Percentiles rank a stretch among this genome's conserved stretches.
Evolutionary conservation across 768 basidiomycete genomes (phyloP).

Genomic region (Mycena vulgaris): DNA sequence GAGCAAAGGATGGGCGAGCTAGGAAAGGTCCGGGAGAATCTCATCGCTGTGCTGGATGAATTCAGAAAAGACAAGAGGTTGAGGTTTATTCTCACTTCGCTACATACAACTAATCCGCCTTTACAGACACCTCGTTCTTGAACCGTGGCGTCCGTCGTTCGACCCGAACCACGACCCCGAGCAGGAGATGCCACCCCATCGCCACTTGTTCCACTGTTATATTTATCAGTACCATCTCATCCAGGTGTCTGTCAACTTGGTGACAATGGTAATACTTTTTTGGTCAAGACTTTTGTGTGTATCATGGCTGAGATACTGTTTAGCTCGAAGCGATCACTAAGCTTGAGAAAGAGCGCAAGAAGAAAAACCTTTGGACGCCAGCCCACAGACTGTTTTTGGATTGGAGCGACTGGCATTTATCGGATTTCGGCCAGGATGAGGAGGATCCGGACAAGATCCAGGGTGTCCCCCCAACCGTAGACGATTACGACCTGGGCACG

Average conservation of each 20-base stretch:
- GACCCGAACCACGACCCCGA: constrained; percentile 50
- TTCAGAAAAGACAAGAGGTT: constrained; percentile 71
- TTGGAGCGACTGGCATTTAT: constrained; percentile 64
- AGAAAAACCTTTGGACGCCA: constrained; percentile 73
- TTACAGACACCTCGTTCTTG: constrained; percentile 64
- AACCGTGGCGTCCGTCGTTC: constrained; percentile 72
- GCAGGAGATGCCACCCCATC: constrained; percentile 71
- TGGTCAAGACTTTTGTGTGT: not conserved
- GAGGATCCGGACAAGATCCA: constrained; percentile 83
- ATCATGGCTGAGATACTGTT: constrained; percentile 3
- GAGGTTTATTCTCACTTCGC: constrained; percentile 13
- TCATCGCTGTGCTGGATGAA: constrained; percentile 55
- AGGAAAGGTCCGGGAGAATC: constrained; percentile 51
- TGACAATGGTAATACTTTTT: constrained; percentile 62
- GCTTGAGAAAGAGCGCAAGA: constrained; percentile 65
- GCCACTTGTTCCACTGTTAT: constrained; percentile 81
- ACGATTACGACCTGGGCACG: constrained; percentile 66
- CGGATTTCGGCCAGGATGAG: constrained; percentile 68
- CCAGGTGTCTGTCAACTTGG: constrained; percentile 53
- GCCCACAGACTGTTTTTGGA: constrained; percentile 53
- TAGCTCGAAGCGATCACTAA: constrained; percentile 72
- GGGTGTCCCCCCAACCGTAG: constrained; percentile 61
- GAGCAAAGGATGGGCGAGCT: constrained; percentile 55
- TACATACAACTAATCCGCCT: constrained; percentile 1
- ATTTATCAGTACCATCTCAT: constrained; percentile 76